Evolutionary conservation across 2,329 filamentous ascomycete species (phyloP).

Genomic region (Orbilia quercus): DNA sequence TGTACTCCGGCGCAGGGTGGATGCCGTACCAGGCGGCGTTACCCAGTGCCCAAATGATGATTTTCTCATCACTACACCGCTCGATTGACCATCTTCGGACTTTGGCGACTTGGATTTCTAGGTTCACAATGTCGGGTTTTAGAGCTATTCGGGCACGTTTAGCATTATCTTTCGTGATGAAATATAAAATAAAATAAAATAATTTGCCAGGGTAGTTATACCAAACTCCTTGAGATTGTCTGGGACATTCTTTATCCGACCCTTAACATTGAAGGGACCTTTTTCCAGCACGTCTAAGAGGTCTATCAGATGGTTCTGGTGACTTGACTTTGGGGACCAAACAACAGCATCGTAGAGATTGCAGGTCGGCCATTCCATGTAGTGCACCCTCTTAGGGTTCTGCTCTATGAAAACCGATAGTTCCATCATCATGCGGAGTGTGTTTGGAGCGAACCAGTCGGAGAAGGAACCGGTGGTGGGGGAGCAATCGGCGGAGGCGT

Average conservation of each 20-base stretch:
- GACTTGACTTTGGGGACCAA: constrained; percentile 42
- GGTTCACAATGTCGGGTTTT: constrained; percentile 25
- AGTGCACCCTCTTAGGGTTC: constrained; percentile 36
- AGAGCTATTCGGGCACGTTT: constrained; percentile 6
- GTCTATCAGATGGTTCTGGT: constrained; percentile 54
- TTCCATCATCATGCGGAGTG: constrained; percentile 32
- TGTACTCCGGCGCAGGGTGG: constrained; percentile 55
- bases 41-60: constrained; percentile 59
- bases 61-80: constrained; percentile 52
- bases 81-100: constrained; percentile 58
- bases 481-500: background rate
- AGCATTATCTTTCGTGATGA: background rate
- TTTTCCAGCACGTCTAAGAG: constrained; percentile 58
- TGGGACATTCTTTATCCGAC: constrained; percentile 46
- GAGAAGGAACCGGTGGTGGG: no score
- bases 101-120: constrained; percentile 43
- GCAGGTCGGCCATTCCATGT: constrained; percentile 42
- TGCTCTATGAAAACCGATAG: constrained; percentile 37
- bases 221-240: constrained; percentile 42
- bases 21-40: constrained; percentile 58
- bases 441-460: background rate
- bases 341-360: constrained; percentile 50
- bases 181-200: background rate
- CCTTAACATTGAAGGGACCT: constrained; percentile 58
- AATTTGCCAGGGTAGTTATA: constrained; percentile 2